These are phyloP conservation scores for Lagerstroemia speciosa DNA, from an alignment of 345 rosid species.

Conservation along the genomic window DNA sequence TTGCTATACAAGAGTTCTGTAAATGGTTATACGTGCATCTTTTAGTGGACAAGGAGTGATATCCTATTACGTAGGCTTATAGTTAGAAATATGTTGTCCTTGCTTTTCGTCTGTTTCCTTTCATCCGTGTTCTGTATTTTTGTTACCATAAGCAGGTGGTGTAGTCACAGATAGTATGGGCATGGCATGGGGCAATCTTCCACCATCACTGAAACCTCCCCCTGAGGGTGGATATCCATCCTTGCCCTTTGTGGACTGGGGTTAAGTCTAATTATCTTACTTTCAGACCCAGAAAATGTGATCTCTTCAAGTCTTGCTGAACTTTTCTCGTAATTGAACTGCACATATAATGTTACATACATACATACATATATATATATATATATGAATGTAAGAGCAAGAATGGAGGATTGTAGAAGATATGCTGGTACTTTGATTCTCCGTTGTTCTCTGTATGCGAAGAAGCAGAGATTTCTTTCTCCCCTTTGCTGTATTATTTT, in stretches of 20 bases:
- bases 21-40: neutral
- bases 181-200: slow-evolving; percentile 67
- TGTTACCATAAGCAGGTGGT: slow-evolving; percentile 24
- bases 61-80: neutral
- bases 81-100: neutral
- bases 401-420: neutral
- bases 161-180: slow-evolving; percentile 27
- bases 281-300: too few species aligned
- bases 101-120: neutral
- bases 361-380: too few species aligned
- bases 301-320: too few species aligned
- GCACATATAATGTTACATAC: too few species aligned
- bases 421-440: neutral
- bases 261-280: slow-evolving; percentile 26
- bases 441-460: neutral
- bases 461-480: neutral
- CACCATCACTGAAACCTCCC: slow-evolving; percentile 83
- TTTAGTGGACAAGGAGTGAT: neutral
- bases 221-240: slow-evolving; percentile 64
- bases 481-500: neutral
- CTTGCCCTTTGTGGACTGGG: slow-evolving; percentile 71
- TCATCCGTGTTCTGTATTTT: neutral
- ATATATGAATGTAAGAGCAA: neutral
- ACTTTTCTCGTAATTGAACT: too few species aligned
- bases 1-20: neutral